Base-by-base conservation (phyloP, 2,329 filamentous ascomycete genomes). In the Harringtonia aguacate region DNA sequence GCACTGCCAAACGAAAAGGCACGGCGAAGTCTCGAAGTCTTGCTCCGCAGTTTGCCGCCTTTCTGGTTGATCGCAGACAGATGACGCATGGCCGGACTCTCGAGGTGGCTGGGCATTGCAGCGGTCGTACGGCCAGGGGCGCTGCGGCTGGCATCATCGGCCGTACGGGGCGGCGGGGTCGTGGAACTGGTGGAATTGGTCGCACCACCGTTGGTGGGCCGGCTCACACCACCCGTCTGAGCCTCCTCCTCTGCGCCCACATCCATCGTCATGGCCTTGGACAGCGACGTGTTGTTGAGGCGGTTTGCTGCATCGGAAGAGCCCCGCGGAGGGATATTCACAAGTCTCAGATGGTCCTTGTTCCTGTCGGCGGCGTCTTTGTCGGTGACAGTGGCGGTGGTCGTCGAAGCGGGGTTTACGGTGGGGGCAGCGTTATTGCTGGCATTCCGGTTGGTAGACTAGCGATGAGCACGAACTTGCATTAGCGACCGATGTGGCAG, bases 1-100 rank as follows among this genome's bases (percentile, higher is more conserved):
- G 89, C 86, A 60, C 90, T 97, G 40, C 92, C 89, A 63, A 98
- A 98, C 0, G 92, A 98, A 56, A 98, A 95, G 0, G 92, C 92
- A 54, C 92, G 77, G 44, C 92, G 79, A 47, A 98, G 70, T 52
- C 89, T 75, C 17, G 85, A 89, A 3, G 84, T 86, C 65, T 95
- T 95, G 65, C 81, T 87, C 59, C 87, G 88, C 51, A 81, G 75
- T 58, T 78, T 84, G 24, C 70, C 69, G 43, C 86, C 86, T 58
- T 85, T 90, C 52, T 90, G 84, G 48, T 82, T 90, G 45, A 97
- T 72, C n/a, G 89, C 87, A 37, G 85, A 80, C 33, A 97, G 74
- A 46, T 94, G 87, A 61, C 87, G 82, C 14, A 85, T 82, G 18
- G 90, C 90, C 38, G 85, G 79, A 53, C 85, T 89, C 47, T 69